Conservation (phyloP, 805 yeast genomes). For the Yarrowia sp. region DNA sequence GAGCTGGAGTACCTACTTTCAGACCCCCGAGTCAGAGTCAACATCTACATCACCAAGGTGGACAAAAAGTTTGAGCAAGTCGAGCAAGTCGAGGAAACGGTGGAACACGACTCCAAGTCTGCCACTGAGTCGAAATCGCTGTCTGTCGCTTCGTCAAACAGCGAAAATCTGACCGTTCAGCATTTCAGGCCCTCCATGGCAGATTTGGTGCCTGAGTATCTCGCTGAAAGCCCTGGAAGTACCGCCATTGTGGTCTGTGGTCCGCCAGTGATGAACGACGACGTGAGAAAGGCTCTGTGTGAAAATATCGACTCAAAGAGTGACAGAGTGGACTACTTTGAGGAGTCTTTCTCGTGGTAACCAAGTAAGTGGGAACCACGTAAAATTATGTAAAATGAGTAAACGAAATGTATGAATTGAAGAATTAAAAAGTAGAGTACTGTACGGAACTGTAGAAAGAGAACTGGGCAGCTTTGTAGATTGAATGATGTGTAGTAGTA, state of each 20-base stretch:
- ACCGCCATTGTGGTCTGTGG: slow-evolving; percentile 56
- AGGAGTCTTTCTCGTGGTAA: slow-evolving; percentile 77
- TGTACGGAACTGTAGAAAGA: no score
- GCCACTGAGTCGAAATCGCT: not conserved
- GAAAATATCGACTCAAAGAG: slow-evolving; percentile 52
- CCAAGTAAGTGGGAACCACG: no score
- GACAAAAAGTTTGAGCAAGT: not conserved
- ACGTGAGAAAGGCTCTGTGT: slow-evolving; percentile 58
- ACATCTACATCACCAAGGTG: slow-evolving; percentile 40
- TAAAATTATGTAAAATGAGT: not conserved
- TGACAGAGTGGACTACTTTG: slow-evolving; percentile 67
- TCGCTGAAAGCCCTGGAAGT: not conserved
- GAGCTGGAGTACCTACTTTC: slow-evolving; percentile 51
- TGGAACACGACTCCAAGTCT: not conserved
- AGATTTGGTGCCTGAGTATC: slow-evolving; percentile 10
- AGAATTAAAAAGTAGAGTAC: no score
- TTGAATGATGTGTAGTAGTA: no score
- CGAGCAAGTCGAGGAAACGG: not conserved
- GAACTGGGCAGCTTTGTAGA: no score
- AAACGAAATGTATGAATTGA: no score
- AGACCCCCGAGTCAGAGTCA: slow-evolving; percentile 45
- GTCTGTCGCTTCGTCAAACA: slow-evolving; percentile 2
- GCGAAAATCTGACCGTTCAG: slow-evolving; percentile 1
- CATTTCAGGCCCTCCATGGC: slow-evolving; percentile 4
- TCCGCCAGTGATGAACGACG: slow-evolving; percentile 65